Conservation (phyloP, 805 yeast genomes). For the Blastobotrys peoriensis region DNA sequence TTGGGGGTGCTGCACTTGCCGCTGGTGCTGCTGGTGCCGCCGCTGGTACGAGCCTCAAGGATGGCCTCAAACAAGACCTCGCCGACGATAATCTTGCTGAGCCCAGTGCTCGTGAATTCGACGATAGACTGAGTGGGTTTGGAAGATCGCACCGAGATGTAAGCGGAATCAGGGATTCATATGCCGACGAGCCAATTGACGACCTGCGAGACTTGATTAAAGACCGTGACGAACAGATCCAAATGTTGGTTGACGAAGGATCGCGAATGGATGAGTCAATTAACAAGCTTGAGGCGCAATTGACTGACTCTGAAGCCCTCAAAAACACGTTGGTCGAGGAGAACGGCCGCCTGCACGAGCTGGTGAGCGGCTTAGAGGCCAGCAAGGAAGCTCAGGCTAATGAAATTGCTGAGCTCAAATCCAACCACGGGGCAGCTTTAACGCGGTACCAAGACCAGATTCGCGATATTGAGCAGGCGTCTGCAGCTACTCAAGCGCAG, state of each 20-base stretch:
- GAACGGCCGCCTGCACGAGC: constrained; percentile 26
- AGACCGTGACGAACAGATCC: constrained; percentile 39
- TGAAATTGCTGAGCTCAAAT: constrained; percentile 1
- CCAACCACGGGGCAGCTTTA: not conserved
- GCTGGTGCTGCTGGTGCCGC: not conserved
- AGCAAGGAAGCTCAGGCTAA: constrained; percentile 2
- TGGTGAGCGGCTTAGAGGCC: constrained; percentile 21
- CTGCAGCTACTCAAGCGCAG: constrained; percentile 3
- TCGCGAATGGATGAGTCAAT: constrained; percentile 41
- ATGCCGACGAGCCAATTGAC: not conserved
- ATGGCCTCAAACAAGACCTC: not conserved
- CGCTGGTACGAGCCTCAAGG: too few relatives aligned
- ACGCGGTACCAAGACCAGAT: constrained; percentile 2
- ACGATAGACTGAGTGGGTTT: not conserved
- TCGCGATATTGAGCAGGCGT: not conserved
- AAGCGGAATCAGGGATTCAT: not conserved
- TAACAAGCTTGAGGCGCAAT: constrained; percentile 23
- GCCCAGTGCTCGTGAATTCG: constrained; percentile 1
- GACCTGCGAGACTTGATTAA: constrained; percentile 10
- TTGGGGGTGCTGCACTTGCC: too few relatives aligned
- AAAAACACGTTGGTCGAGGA: constrained; percentile 23
- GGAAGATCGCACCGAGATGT: constrained; percentile 2
- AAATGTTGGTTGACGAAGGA: constrained; percentile 41
- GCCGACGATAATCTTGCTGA: constrained; percentile 4
- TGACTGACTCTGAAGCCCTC: constrained; percentile 23